Percentiles rank a stretch among this genome's conserved stretches.
Conservation (phyloP, 192 early-diverging fungal species). For the Lobosporangium transversale region DNA sequence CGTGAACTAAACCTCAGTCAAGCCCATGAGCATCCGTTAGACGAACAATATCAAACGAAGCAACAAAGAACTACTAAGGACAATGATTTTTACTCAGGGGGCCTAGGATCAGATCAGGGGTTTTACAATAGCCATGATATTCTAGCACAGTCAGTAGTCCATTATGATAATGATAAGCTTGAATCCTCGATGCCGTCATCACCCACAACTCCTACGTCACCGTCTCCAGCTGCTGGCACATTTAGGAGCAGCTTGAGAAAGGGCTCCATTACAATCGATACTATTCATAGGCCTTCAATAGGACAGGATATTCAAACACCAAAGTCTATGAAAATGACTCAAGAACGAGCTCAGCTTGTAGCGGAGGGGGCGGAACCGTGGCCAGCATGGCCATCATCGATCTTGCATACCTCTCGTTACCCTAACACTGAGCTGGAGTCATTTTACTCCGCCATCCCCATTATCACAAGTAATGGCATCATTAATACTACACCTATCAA, state of each 20-base stretch:
- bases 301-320: too few species aligned
- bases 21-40: neutral
- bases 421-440: too few species aligned
- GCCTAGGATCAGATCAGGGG: neutral
- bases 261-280: slow-evolving; percentile 9
- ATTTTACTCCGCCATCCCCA: neutral
- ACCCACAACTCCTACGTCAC: neutral
- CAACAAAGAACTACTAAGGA: neutral
- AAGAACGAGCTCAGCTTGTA: slow-evolving; percentile 8
- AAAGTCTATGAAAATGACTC: neutral
- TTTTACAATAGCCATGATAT: slow-evolving; percentile 11
- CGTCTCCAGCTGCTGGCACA: neutral
- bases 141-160: neutral
- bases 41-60: neutral
- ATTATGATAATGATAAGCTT: neutral
- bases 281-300: slow-evolving; percentile 17
- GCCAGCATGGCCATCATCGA: slow-evolving; percentile 37
- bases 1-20: too few species aligned
- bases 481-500: too few species aligned
- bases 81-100: slow-evolving; percentile 10
- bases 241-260: slow-evolving; percentile 9
- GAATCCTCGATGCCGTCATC: neutral
- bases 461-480: too few species aligned
- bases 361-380: slow-evolving; percentile 29
- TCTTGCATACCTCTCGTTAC: too few species aligned